phyloP scores from a whole-genome alignment of 1,284 basidiomycete species.

The Fomitopsis schrenkii region DNA sequence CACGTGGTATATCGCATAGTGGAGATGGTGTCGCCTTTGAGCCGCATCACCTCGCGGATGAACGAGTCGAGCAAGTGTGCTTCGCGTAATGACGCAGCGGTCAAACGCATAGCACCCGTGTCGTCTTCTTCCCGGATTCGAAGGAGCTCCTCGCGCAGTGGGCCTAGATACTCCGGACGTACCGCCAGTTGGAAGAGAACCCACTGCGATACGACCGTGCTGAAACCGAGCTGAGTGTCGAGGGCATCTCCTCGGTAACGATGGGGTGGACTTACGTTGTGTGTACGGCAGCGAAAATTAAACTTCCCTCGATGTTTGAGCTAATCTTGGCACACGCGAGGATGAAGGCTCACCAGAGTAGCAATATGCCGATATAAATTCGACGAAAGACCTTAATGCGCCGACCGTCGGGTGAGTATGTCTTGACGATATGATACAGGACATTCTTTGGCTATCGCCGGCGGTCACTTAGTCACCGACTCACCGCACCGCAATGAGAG shows the following conservation, averaged over 20 bases:
- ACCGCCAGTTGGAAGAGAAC: conserved; percentile 41
- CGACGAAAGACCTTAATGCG: conserved; percentile 15
- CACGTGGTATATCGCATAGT: conserved; percentile 28
- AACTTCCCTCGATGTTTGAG: conserved; percentile 12
- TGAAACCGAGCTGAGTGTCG: conserved; percentile 3
- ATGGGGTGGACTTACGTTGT: conserved; percentile 26
- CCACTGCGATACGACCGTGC: conserved; percentile 33
- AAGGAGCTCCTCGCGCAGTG: conserved; percentile 39
- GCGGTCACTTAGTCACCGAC: background rate
- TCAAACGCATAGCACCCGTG: conserved; percentile 21
- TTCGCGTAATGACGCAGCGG: conserved; percentile 28
- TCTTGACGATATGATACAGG: conserved; percentile 20
- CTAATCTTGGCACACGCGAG: background rate
- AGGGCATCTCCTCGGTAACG: too few species aligned
- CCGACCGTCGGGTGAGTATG: conserved; percentile 14
- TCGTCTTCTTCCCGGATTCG: conserved; percentile 22
- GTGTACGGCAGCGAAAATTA: conserved; percentile 35
- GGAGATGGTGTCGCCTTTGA: conserved; percentile 34
- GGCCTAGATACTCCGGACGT: conserved; percentile 35
- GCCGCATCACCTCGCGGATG: conserved; percentile 35
- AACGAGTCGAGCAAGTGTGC: conserved; percentile 32
- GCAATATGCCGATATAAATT: conserved; percentile 15
- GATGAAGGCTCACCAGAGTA: conserved; percentile 16
- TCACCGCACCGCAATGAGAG: background rate
- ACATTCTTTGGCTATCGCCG: conserved; percentile 15